Base-by-base conservation (phyloP, 192 early-diverging fungal species). In the Coemansia sp. region DNA sequence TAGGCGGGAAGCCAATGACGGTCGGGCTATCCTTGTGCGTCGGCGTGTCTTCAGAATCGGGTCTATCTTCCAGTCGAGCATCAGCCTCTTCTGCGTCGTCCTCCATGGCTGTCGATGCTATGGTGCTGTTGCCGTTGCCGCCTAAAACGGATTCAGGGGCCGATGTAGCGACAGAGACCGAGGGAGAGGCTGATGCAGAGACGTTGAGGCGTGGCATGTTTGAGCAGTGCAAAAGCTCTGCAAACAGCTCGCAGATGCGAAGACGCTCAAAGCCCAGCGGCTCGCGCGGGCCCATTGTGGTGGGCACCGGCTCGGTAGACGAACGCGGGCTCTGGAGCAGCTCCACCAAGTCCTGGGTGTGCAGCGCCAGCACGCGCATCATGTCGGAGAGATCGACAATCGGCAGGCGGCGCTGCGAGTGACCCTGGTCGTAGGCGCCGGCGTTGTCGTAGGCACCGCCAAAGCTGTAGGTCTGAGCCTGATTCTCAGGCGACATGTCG, bases 201-300 rank as follows among this genome's bases (percentile, higher is more conserved):
- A 70, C 55, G 58, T 91, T 91, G 9, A 91, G 63, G 3, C 82
- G 81, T n/a, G 80, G 80, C 88, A 91, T 88, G 58, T 85, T 89
- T 35, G 89, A 87, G 59, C 89, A 89, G 59, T 98, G 97, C 38
- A 99, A 67, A 14, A 99, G 71, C 77, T 99, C 97, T 4, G 97
- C 97, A 82, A 98, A 94, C 53, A 99, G 82, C 72, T 99, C 97
- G 68, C 97, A 98, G 32, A 92, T 90, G 48, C 90, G 90, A 32
- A 99, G 73, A 10, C 97, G 82, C 72, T 97, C 95, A 59, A 93
- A 90, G n/a, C 97, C 95, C 36, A 99, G 78, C 33, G 82, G 93
- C 29, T 72, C 81, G 53, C 85, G 80, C 55, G 81, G 77, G n/a
- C 92, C 91, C 35, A 87, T 75, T 1, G 90, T 88, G 0, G 90